A percentile compares a stretch with the other conserved stretches of the same genome.
Evolutionary conservation across 805 yeast species (phyloP).

Genomic region (Blastobotrys mokoenaii): DNA sequence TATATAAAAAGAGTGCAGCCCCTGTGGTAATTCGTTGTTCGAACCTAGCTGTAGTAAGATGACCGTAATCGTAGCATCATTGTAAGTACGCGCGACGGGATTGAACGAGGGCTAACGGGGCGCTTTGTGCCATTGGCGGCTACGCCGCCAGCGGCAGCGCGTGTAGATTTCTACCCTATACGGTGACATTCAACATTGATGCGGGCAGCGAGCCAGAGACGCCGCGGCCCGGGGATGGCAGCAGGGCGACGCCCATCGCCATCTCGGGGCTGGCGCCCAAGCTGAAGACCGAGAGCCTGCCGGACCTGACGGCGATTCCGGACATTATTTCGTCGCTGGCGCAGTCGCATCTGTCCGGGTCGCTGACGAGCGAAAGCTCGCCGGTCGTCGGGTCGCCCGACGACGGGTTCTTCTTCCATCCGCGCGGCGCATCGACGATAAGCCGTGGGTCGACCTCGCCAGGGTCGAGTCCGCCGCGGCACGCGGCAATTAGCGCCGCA

Average conservation of each 20-base stretch:
- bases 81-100: not conserved
- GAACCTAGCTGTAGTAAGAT: not conserved
- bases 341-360: not conserved
- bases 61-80: slow-evolving; percentile 2
- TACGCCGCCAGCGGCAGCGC: too few species aligned
- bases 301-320: slow-evolving; percentile 7
- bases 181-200: slow-evolving; percentile 2
- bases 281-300: too few species aligned
- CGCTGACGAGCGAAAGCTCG: not conserved
- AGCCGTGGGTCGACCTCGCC: not conserved
- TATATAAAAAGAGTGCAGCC: too few species aligned
- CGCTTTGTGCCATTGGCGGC: too few species aligned
- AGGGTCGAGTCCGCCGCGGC: slow-evolving; percentile 1
- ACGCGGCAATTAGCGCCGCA: not conserved
- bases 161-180: slow-evolving; percentile 6
- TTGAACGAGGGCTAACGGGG: too few species aligned
- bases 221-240: not conserved
- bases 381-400: not conserved
- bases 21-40: too few species aligned
- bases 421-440: not conserved
- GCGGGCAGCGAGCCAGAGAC: not conserved
- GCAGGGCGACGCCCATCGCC: slow-evolving; percentile 32
- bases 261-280: slow-evolving; percentile 12
- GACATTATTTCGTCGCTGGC: slow-evolving; percentile 1
- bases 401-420: slow-evolving; percentile 8